Evolutionary conservation across 164 flowering plant species (phyloP).

Genomic region (Saururus chinensis): DNA sequence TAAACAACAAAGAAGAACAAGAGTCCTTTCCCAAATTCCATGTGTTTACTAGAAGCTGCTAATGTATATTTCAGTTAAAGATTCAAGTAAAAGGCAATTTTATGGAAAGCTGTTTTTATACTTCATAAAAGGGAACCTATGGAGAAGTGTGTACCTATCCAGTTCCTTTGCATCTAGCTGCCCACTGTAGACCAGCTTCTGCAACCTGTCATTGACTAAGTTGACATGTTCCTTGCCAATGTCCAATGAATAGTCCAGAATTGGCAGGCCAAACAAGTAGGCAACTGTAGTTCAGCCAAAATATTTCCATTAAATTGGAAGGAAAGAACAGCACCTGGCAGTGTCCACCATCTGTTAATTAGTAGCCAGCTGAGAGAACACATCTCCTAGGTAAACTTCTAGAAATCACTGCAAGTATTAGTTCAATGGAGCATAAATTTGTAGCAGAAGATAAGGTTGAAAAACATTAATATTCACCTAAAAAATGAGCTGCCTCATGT

Average conservation of each 20-base stretch:
- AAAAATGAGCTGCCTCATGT: constrained; percentile 96
- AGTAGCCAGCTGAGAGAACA: too few species aligned
- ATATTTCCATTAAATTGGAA: too few species aligned
- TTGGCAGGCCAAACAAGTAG: constrained; percentile 83
- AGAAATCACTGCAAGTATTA: too few species aligned
- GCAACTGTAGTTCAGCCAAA: constrained; percentile 39
- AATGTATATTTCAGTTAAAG: too few species aligned
- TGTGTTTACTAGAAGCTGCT: too few species aligned
- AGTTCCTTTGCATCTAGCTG: constrained; percentile 88
- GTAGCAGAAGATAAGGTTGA: too few species aligned
- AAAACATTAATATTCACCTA: constrained; percentile 31
- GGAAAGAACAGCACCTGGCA: too few species aligned
- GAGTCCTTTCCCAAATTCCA: too few species aligned
- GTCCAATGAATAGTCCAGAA: constrained; percentile 86
- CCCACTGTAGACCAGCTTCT: constrained; percentile 84
- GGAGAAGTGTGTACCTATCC: constrained; percentile 54
- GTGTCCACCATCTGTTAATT: too few species aligned
- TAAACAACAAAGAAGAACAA: neutral
- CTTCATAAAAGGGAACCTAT: neutral
- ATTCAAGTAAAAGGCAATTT: neutral
- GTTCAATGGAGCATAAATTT: too few species aligned
- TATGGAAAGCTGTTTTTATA: neutral
- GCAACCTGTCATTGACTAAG: constrained; percentile 66
- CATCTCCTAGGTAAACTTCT: too few species aligned
- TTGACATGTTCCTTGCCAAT: constrained; percentile 94